Evolutionary conservation across 2,329 filamentous ascomycete species (phyloP), one percentile per base, ranked within the genome.

Genomic region (Colletotrichum sp.): DNA sequence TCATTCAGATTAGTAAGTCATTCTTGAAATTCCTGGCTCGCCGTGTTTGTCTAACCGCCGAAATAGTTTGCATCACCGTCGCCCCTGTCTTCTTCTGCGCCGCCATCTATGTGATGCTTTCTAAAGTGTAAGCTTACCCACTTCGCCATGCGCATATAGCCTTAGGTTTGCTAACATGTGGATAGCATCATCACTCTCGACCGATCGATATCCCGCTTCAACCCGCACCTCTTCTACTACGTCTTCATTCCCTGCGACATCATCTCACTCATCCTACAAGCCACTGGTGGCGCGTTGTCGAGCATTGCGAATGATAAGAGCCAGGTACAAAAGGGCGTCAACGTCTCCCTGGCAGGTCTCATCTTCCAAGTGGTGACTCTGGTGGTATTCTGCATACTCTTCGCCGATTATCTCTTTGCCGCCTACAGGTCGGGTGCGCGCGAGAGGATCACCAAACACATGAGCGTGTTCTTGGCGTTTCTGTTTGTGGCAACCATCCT

Each of bases 1-100:
- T 93, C 77, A 86, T 93, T 3, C 90, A 93, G 80, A 92, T 93
- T 75, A 80, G 80, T 84, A 78, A 57, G 78, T 83, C 21, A 3
- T 31, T 6, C 1, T 3, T 21, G 13, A 5, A 33, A 3, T 3
- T 9, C 1, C 11, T 2, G 2, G 3, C 31, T 3, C 29, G 31
- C 8, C 13, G 7, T 15, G 16, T 15, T 8, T 59, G 0, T 12
- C 57, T 59, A 16, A 59, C 29, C 9, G 1, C 11, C 16, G 8
- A 21, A 12, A 34, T 54, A 81, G 80, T 82, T 21, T 81, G 79
- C 67, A 82, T 81, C 33, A 81, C 80, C 3, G 73, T 81, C 8
- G 81, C 78, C 1, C 80, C 80, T 8, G 76, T 81, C 8, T 81
- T 79, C 66, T 34, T 62, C 34, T 79, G 77, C 4, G 79, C 81